These are phyloP conservation scores for Pseudogymnoascus sp. DNA, from an alignment of 2,329 filamentous ascomycete species.

Conservation along the genomic window DNA sequence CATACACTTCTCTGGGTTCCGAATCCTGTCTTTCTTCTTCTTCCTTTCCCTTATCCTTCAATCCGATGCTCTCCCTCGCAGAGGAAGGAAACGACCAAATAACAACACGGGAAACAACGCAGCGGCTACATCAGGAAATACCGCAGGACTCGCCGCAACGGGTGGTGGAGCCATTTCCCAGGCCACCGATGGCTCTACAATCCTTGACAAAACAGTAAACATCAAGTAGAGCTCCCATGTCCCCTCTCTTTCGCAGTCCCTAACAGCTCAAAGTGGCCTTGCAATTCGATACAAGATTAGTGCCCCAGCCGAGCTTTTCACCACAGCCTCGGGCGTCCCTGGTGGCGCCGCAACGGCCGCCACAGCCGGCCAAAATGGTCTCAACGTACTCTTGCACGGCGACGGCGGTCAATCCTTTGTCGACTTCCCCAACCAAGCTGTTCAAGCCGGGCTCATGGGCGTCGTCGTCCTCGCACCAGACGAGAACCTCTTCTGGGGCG, in stretches of 20 bases:
- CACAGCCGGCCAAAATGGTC: slow-evolving; percentile 33
- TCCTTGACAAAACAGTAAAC: slow-evolving; percentile 44
- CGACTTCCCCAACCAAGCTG: slow-evolving; percentile 69
- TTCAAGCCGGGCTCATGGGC: slow-evolving; percentile 72
- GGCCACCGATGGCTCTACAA: slow-evolving; percentile 46
- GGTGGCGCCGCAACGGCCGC: slow-evolving; percentile 31
- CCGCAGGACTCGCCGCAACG: background rate
- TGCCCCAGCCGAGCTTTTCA: slow-evolving; percentile 45
- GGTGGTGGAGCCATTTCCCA: slow-evolving; percentile 24
- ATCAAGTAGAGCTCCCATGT: slow-evolving; percentile 38
- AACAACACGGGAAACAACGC: background rate
- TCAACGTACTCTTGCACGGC: slow-evolving; percentile 51
- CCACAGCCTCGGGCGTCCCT: slow-evolving; percentile 38
- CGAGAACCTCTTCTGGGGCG: slow-evolving; percentile 49
- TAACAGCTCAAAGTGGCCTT: slow-evolving; percentile 34
- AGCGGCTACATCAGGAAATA: background rate
- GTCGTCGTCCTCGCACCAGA: slow-evolving; percentile 56
- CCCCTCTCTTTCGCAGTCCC: background rate
- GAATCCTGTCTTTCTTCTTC: background rate
- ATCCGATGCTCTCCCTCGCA: slow-evolving; percentile 1
- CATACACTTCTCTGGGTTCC: background rate
- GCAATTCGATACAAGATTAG: slow-evolving; percentile 47
- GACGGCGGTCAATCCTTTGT: slow-evolving; percentile 57
- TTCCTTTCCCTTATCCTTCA: background rate
- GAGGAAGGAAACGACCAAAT: background rate